Evolutionary conservation across 1,139 yeast genomes (phyloP).

Genomic region (Magnusiomyces tetraspermus): DNA sequence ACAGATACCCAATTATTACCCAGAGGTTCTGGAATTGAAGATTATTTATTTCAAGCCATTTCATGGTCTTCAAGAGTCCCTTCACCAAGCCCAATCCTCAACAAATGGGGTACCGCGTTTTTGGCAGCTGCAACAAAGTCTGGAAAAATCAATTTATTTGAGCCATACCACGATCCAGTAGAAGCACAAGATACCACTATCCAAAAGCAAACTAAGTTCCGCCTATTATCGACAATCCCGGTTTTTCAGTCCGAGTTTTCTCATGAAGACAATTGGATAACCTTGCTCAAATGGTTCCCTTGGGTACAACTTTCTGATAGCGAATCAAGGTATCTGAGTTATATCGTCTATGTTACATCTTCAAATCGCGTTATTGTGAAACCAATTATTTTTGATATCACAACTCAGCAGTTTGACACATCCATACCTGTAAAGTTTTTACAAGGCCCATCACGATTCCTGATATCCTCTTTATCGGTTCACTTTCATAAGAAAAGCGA

Average conservation of each 20-base stretch:
- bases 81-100: not conserved
- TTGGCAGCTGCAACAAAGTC: slow-evolving; percentile 4
- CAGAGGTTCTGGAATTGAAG: not conserved
- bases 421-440: not conserved
- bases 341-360: not conserved
- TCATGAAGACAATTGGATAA: not conserved
- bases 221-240: not conserved
- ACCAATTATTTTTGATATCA: not conserved
- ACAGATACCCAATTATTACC: not conserved
- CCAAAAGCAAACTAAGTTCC: not conserved
- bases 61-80: slow-evolving; percentile 5
- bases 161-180: not conserved
- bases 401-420: not conserved
- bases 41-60: not conserved
- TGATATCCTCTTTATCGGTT: not conserved
- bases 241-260: not conserved
- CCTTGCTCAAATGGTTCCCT: not conserved
- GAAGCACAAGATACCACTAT: not conserved
- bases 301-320: not conserved
- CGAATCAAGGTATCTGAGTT: not conserved
- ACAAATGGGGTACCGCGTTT: slow-evolving; percentile 5
- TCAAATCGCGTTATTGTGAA: not conserved
- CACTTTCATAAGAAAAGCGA: not conserved
- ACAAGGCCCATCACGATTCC: not conserved
- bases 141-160: not conserved